Evolutionary conservation across 2,329 filamentous ascomycete species (phyloP).

Genomic region (Talaromyces amestolkiae): DNA sequence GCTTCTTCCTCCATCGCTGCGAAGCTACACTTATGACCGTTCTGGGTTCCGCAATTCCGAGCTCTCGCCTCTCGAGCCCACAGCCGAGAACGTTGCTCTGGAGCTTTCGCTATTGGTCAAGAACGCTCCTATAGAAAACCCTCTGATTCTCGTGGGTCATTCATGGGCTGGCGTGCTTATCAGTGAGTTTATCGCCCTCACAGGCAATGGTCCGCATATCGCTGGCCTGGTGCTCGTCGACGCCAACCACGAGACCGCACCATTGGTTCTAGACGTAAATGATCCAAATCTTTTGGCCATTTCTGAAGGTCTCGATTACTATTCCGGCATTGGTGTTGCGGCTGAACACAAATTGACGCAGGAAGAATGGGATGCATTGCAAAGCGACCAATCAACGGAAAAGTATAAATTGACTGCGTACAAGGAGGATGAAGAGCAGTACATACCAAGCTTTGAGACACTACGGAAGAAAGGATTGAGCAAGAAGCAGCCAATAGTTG

Average conservation of each 20-base stretch:
- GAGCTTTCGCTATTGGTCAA: slow-evolving; percentile 19
- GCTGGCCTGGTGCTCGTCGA: slow-evolving; percentile 23
- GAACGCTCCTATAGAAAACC: slow-evolving; percentile 15
- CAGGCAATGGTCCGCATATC: slow-evolving; percentile 13
- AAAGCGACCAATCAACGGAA: slow-evolving; percentile 21
- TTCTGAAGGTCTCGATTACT: slow-evolving; percentile 21
- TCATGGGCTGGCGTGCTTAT: slow-evolving; percentile 23
- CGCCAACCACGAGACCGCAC: slow-evolving; percentile 22
- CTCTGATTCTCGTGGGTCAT: slow-evolving; percentile 22
- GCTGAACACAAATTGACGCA: slow-evolving; percentile 10
- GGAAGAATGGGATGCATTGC: slow-evolving; percentile 21
- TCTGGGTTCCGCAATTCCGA: slow-evolving; percentile 21
- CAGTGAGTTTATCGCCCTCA: slow-evolving; percentile 21
- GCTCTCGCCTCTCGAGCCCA: slow-evolving; percentile 12
- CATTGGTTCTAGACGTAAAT: slow-evolving; percentile 15
- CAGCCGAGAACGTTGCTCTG: slow-evolving; percentile 20
- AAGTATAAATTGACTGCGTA: slow-evolving; percentile 17
- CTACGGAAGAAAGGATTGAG: slow-evolving; percentile 29
- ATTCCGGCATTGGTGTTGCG: slow-evolving; percentile 22
- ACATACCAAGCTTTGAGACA: slow-evolving; percentile 26
- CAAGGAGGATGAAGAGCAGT: slow-evolving; percentile 18
- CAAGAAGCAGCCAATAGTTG: slow-evolving; percentile 28
- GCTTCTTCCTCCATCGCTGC: slow-evolving; percentile 8
- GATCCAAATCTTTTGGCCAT: slow-evolving; percentile 21
- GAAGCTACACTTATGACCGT: slow-evolving; percentile 22